Evolutionary conservation across 2,329 filamentous ascomycete species (phyloP).

Genomic region (Penicillium aurantiogriseum): DNA sequence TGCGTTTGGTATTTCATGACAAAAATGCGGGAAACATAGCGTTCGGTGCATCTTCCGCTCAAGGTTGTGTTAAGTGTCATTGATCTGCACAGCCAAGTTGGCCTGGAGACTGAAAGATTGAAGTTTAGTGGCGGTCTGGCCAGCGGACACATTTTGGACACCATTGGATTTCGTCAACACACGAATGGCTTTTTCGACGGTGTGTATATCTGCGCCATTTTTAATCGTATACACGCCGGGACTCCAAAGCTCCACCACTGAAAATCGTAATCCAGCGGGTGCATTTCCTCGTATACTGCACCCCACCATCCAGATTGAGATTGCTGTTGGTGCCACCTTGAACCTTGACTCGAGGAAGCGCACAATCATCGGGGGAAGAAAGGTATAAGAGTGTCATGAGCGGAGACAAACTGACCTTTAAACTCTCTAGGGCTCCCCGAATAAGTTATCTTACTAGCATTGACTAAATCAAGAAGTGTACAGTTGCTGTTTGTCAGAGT

Average conservation of each 20-base stretch:
- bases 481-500: conserved; percentile 17
- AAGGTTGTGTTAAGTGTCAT: conserved; percentile 33
- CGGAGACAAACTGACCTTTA: neutral
- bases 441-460: conserved; percentile 11
- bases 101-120: conserved; percentile 34
- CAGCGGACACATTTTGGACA: conserved; percentile 35
- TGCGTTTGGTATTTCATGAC: conserved; percentile 6
- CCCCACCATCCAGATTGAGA: conserved; percentile 11
- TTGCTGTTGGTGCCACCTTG: conserved; percentile 23
- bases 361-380: conserved; percentile 49
- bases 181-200: conserved; percentile 21
- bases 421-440: neutral
- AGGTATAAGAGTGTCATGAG: conserved; percentile 45
- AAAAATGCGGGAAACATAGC: conserved; percentile 8
- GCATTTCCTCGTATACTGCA: conserved; percentile 13
- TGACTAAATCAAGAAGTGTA: conserved; percentile 13
- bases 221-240: conserved; percentile 23
- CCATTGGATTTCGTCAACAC: conserved; percentile 31
- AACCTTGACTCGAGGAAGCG: conserved; percentile 40
- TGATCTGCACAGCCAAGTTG: conserved; percentile 24
- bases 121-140: conserved; percentile 34
- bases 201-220: conserved; percentile 9
- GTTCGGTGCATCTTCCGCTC: conserved; percentile 6
- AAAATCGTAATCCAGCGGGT: conserved; percentile 41
- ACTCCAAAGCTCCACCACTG: conserved; percentile 35